Percentiles rank a stretch among this genome's conserved stretches.
These are phyloP conservation scores for Blastobotrys serpentis DNA, from an alignment of 1,139 yeast species.

Conservation along the genomic window DNA sequence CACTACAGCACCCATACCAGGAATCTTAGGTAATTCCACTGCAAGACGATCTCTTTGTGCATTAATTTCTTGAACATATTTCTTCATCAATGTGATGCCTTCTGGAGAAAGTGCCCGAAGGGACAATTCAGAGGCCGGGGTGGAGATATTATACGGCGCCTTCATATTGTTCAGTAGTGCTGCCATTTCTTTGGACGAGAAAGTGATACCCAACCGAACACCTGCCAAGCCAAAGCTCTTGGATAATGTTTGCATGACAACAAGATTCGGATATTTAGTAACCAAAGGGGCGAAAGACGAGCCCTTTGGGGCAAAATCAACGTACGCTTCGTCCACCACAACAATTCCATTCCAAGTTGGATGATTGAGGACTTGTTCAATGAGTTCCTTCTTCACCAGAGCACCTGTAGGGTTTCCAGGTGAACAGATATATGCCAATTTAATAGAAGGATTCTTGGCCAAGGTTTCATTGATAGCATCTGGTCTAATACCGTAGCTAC, in stretches of 20 bases:
- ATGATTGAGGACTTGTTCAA: conserved; percentile 53
- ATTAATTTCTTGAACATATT: conserved; percentile 50
- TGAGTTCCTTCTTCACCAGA: conserved; percentile 48
- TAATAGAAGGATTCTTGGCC: conserved; percentile 58
- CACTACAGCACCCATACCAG: conserved; percentile 67
- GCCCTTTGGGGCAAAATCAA: conserved; percentile 72
- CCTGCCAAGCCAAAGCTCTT: conserved; percentile 97
- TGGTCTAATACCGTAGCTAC: conserved; percentile 63
- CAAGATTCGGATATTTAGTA: conserved; percentile 75
- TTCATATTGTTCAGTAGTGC: conserved; percentile 79
- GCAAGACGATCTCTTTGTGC: conserved; percentile 57
- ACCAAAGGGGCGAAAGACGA: conserved; percentile 80
- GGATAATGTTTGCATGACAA: conserved; percentile 87
- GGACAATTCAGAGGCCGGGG: conserved; percentile 76
- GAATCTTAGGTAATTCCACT: conserved; percentile 50
- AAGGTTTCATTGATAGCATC: conserved; percentile 55
- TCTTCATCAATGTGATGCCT: conserved; percentile 61
- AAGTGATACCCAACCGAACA: conserved; percentile 81
- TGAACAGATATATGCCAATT: conserved; percentile 81
- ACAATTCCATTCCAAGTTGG: conserved; percentile 73
- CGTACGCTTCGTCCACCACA: conserved; percentile 91
- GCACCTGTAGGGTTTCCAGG: conserved; percentile 98
- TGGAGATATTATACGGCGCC: conserved; percentile 92
- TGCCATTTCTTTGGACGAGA: conserved; percentile 58
- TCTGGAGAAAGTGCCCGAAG: conserved; percentile 61